These are phyloP conservation scores for Aureobasidium sp. DNA, from an alignment of 2,329 filamentous ascomycete species.

Conservation along the genomic window DNA sequence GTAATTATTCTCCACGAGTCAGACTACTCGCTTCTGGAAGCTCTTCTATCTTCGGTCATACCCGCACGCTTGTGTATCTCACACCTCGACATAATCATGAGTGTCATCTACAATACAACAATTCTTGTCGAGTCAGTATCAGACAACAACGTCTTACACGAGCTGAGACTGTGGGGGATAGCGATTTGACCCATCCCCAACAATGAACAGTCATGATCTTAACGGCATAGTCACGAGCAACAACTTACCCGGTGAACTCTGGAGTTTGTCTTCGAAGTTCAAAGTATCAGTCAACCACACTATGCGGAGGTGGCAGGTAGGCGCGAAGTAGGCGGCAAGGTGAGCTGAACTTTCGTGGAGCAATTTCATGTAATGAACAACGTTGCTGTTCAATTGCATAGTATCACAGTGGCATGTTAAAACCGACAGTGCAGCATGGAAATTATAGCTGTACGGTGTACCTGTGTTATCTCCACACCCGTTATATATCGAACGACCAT, in stretches of 20 bases:
- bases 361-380: slow-evolving; percentile 7
- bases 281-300: neutral
- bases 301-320: neutral
- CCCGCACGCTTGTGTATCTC: neutral
- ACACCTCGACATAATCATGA: neutral
- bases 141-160: slow-evolving; percentile 1
- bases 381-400: neutral
- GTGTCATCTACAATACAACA: neutral
- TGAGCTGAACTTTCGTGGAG: neutral
- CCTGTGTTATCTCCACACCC: slow-evolving; percentile 12
- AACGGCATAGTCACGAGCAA: neutral
- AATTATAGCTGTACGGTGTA: slow-evolving; percentile 2
- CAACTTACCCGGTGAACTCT: neutral
- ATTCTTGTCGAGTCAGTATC: neutral
- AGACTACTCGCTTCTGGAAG: neutral
- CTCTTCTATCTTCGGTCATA: neutral
- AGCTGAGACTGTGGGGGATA: slow-evolving; percentile 16
- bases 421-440: neutral
- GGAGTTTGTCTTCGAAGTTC: neutral
- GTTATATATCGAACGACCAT: slow-evolving; percentile 15
- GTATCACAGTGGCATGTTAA: too few relatives aligned
- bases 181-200: neutral
- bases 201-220: neutral
- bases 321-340: neutral
- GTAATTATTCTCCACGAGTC: neutral